Base-by-base conservation (phyloP, 2,329 filamentous ascomycete species). In the Fusarium xyrophilum region DNA sequence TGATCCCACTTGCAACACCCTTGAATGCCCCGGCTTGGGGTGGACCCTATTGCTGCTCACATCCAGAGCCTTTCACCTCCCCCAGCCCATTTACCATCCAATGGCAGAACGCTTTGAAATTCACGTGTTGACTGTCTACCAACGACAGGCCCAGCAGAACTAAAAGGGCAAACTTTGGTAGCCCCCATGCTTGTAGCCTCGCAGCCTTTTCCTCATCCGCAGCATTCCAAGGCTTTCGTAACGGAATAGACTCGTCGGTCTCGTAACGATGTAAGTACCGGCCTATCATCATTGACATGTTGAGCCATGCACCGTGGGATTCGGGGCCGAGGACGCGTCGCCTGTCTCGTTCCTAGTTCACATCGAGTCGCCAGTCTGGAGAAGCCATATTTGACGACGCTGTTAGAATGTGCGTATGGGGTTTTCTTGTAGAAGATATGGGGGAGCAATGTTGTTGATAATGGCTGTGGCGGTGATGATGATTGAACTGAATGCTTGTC, bases 161-260 rank as follows among this genome's bases (percentile, higher is more conserved):
- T 39, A 5, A 5, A 39, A 3, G n/a, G 36, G 14, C n/a, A 15
- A 6, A 21, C 5, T 0, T 0, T 39, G 36, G 36, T 39, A 39
- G 7, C 3, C 36, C 36, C 36, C 36, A 39, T 21, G 7, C 36
- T 21, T 5, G 2, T 15, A 39, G 21, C 15, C 39, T 42, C 39
- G 4, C 21, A 42, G 10, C 0, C 10, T 2, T 6, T 17, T 42
- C 39, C 39, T 4, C 10, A 5, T 42, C 39, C 6, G 4, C 11
- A 42, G 15, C 21, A 42, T 5, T 23, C 39, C 21, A 23, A 12
- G 7, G 10, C 21, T 11, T 42, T 42, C 4, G 21, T 12, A 23
- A 15, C 13, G 38, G 14, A 39, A 15, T 6, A 11, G 9, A 39
- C 14, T 0, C 10, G 13, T 15, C 13, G n/a, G 38, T 11, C 38